Evolutionary conservation across 2,329 filamentous ascomycete genomes (phyloP), one percentile per base, ranked within the genome.

Genomic region (Ceratocystis albifundus): DNA sequence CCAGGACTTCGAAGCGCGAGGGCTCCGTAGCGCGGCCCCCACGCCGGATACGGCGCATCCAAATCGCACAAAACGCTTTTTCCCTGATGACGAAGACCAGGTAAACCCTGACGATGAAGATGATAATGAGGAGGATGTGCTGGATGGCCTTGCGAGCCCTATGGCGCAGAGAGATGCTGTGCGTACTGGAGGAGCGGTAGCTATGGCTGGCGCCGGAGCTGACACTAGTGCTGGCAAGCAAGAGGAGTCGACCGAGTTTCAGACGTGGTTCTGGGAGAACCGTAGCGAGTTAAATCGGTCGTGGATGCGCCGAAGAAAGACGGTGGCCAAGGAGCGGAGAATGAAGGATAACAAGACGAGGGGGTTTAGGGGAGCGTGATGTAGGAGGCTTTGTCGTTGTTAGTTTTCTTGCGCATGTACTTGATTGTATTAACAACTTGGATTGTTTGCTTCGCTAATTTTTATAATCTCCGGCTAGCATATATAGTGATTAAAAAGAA

Each of bases 11-110:
- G 87, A 90, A 71, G 84, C 80, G 76, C 83, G 91, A 69, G 84
- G 83, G 63, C 73, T 89, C n/a, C 83, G 94, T 66, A 96, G 91
- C 73, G 91, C 91, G 4, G 94, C 94, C 1, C 94, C 94, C 0
- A 99, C 94, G 0, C 94, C 94, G 0, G 94, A 99, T 73, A 97
- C 94, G 0, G 90, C 90, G 1, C 85, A 91, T 68, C 85, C 89
- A 1, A 85, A 80, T 50, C 83, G 84, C 32, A 81, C 79, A 66
- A 86, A 87, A 72, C 78, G 80, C 69, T 79, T 87, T 30, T 85
- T 82, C 80, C 75, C 76, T 2, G 76, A 77, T 0, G 77, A 80
- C 10, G 77, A 77, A 53, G 77, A 79, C 0, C 77, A 80, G 7
- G 75, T 79, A 10, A 76, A 82, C 0, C 78, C 79, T 0, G 76